Conservation (phyloP, 495 filamentous ascomycete genomes). For the Penicillium salamii region DNA sequence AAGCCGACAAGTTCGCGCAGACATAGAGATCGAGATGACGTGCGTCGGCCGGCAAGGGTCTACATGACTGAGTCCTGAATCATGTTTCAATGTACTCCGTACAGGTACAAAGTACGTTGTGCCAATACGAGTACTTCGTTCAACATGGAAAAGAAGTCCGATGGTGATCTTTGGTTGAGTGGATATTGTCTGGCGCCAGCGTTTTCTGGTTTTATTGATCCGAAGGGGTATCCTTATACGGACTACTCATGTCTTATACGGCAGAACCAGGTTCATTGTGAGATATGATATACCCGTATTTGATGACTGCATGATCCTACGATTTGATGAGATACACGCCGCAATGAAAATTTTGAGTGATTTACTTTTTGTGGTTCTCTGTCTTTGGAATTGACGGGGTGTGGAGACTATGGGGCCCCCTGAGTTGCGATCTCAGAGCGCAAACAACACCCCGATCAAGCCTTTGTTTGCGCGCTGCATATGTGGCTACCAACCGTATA, state of each 20-base stretch:
- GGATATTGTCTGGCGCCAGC: neutral
- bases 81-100: too few species aligned
- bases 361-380: neutral
- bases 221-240: neutral
- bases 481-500: neutral
- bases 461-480: neutral
- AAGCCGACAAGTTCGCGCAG: conserved; percentile 24
- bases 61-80: conserved; percentile 20
- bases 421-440: neutral
- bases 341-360: neutral
- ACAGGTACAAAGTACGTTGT: neutral
- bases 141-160: neutral
- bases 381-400: neutral
- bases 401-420: neutral
- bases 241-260: neutral
- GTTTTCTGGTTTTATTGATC: neutral
- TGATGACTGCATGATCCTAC: neutral
- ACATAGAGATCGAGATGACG: conserved; percentile 24
- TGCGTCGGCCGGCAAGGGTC: conserved; percentile 35
- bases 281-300: conserved; percentile 2
- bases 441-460: neutral
- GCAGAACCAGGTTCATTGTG: neutral
- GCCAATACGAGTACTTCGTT: neutral
- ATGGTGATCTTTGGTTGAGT: too few species aligned
- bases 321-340: neutral